Percentiles rank a stretch among this genome's conserved stretches.
phyloP scores from a whole-genome alignment of 257 asterid genomes.

The Datura wrightii region DNA sequence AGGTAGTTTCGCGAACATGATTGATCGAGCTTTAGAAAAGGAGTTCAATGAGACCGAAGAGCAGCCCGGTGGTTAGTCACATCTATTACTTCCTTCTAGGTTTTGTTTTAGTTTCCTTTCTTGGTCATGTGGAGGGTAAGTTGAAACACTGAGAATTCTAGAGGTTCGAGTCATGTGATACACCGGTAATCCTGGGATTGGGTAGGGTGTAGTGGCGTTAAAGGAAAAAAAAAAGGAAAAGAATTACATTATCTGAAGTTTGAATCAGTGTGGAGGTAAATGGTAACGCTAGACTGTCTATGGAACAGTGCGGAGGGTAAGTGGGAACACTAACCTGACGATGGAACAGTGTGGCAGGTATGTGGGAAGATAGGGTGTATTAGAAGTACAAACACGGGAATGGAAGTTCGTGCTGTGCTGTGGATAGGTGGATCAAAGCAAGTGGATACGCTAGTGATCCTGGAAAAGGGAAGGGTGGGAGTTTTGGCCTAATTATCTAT shows the following conservation, averaged over 20 bases:
- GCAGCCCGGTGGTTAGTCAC: conserved; percentile 62
- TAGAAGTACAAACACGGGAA: not conserved
- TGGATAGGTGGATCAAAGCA: not conserved
- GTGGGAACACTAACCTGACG: no score
- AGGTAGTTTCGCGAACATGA: conserved; percentile 59
- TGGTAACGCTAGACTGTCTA: not conserved
- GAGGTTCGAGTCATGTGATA: not conserved
- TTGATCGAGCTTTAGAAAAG: conserved; percentile 73
- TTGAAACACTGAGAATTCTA: not conserved
- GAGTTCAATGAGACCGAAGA: conserved; percentile 84
- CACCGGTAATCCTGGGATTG: not conserved
- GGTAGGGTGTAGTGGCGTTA: conserved; percentile 7
- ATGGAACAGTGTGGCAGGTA: no score
- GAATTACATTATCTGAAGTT: not conserved
- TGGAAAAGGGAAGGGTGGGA: not conserved
- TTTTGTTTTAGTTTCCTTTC: not conserved
- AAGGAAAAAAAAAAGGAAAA: no score
- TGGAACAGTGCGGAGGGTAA: conserved; percentile 2
- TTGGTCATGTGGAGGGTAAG: not conserved
- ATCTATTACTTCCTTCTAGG: conserved; percentile 29
- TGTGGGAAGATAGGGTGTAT: not conserved
- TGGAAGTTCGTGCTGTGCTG: not conserved
- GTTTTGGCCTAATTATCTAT: not conserved
- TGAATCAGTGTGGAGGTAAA: not conserved
- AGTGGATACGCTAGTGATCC: not conserved